A percentile compares a stretch with the other conserved stretches of the same genome.
phyloP scores from a whole-genome alignment of 2,329 filamentous ascomycete species.

The Colletotrichum orbiculare region DNA sequence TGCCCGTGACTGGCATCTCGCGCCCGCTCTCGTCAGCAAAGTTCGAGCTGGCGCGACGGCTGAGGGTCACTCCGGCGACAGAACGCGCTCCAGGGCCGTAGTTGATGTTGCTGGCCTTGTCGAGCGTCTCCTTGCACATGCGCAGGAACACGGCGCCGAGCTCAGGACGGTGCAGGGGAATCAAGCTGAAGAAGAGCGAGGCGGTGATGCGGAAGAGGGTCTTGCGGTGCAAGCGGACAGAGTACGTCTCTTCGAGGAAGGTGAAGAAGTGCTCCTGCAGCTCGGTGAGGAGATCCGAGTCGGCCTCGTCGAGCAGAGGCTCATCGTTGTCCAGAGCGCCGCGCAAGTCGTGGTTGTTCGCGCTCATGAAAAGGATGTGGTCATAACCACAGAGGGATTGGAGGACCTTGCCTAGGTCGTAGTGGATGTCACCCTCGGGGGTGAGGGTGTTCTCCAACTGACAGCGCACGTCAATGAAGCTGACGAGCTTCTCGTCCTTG shows the following conservation, averaged over 20 bases:
- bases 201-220: constrained; percentile 46
- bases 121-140: constrained; percentile 42
- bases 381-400: constrained; percentile 46
- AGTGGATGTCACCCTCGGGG: constrained; percentile 44
- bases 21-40: constrained; percentile 32
- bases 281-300: constrained; percentile 40
- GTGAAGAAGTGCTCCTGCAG: constrained; percentile 42
- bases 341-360: constrained; percentile 37
- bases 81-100: constrained; percentile 36
- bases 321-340: constrained; percentile 32
- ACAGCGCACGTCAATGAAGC: constrained; percentile 45
- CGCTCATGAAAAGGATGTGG: constrained; percentile 43
- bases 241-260: constrained; percentile 42
- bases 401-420: constrained; percentile 46
- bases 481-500: constrained; percentile 41
- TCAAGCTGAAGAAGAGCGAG: constrained; percentile 44
- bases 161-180: constrained; percentile 44
- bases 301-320: constrained; percentile 42
- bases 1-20: constrained; percentile 32
- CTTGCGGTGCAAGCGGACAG: constrained; percentile 42
- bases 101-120: constrained; percentile 40
- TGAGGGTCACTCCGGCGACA: constrained; percentile 27
- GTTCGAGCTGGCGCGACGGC: constrained; percentile 35
- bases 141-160: constrained; percentile 42
- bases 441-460: constrained; percentile 43